These are phyloP conservation scores for Lactifluus piperatus DNA, from an alignment of 768 basidiomycete genomes.

Conservation along the genomic window DNA sequence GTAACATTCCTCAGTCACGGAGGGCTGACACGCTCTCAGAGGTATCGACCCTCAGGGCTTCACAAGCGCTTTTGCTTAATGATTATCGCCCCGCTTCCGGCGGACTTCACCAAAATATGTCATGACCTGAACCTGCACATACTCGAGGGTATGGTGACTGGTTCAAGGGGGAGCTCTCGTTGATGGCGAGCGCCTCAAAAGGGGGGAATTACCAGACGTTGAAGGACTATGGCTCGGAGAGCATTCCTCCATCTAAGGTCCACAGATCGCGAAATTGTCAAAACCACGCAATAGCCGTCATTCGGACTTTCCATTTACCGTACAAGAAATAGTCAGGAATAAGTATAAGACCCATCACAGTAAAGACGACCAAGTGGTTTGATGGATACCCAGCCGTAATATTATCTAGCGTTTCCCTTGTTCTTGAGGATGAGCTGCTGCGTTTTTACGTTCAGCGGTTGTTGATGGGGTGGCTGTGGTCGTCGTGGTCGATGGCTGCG, in stretches of 20 bases:
- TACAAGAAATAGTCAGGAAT: constrained; percentile 15
- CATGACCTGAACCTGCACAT: constrained; percentile 1
- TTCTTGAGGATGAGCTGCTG: background rate
- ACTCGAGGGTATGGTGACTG: background rate
- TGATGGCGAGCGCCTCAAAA: constrained; percentile 3
- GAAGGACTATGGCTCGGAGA: constrained; percentile 13
- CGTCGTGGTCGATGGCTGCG: background rate
- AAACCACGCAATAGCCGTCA: background rate
- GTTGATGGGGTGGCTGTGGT: background rate
- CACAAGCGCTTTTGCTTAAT: constrained; percentile 16
- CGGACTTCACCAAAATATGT: constrained; percentile 15
- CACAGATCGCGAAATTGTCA: background rate
- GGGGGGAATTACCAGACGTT: background rate
- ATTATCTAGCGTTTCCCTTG: background rate
- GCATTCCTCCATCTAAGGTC: background rate
- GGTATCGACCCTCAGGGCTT: constrained; percentile 14
- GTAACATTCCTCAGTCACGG: background rate
- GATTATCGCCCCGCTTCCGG: constrained; percentile 16
- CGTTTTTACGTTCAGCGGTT: background rate
- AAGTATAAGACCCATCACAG: constrained; percentile 9
- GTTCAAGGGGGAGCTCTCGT: constrained; percentile 11
- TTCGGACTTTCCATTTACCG: constrained; percentile 4
- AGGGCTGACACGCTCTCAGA: constrained; percentile 2
- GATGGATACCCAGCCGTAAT: background rate
- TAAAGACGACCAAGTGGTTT: background rate